Evolutionary conservation across 257 asterid species (phyloP).

Genomic region (Capsicum baccatum): DNA sequence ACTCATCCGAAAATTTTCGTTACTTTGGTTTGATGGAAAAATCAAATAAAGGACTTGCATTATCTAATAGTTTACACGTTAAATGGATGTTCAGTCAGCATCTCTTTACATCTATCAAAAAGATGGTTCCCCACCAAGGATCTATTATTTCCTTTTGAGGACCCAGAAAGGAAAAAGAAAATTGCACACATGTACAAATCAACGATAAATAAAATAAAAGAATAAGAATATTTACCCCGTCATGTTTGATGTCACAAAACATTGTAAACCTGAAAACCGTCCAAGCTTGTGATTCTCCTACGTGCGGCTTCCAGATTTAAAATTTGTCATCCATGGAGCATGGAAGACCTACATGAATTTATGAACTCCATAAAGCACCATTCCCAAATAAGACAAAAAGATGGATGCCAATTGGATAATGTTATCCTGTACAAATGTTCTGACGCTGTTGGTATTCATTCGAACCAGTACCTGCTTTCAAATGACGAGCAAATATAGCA

Average conservation of each 20-base stretch:
- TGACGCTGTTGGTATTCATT: neutral
- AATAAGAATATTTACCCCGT: constrained; percentile 22
- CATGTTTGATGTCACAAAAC: constrained; percentile 24
- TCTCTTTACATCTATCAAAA: constrained; percentile 19
- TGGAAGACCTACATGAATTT: constrained; percentile 15
- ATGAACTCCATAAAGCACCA: constrained; percentile 17
- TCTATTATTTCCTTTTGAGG: neutral
- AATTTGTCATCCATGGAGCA: constrained; percentile 11
- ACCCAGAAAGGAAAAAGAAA: neutral
- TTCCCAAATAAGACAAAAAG: constrained; percentile 10
- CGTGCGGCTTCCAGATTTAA: neutral
- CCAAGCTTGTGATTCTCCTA: constrained; percentile 22
- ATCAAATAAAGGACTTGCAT: constrained; percentile 10
- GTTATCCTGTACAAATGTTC: constrained; percentile 26
- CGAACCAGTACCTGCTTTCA: constrained; percentile 28
- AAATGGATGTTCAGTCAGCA: neutral
- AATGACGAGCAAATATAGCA: neutral
- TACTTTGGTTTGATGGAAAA: neutral
- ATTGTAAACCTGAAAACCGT: constrained; percentile 3
- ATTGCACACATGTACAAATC: constrained; percentile 27
- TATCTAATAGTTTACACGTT: constrained; percentile 26
- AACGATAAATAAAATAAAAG: neutral
- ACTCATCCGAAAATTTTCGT: neutral
- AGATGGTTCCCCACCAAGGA: constrained; percentile 22
- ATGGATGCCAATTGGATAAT: constrained; percentile 26